These are phyloP conservation scores for Tuber melanosporum DNA, from an alignment of 495 filamentous ascomycete genomes.

Conservation along the genomic window DNA sequence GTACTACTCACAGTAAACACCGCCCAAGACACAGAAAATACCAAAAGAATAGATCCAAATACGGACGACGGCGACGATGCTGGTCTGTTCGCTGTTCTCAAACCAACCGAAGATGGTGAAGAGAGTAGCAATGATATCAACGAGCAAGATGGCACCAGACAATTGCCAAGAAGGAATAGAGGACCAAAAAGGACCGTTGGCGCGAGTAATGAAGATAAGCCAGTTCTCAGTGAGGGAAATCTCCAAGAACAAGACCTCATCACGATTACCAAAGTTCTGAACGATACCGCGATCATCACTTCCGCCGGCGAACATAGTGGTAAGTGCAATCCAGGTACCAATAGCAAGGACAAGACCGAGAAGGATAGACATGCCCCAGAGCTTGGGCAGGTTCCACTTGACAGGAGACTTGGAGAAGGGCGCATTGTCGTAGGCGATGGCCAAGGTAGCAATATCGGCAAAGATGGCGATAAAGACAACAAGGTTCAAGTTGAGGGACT, in stretches of 20 bases:
- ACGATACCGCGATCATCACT: constrained; percentile 62
- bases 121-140: constrained; percentile 74
- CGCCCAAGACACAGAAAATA: constrained; percentile 65
- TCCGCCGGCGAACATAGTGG: constrained; percentile 64
- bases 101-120: constrained; percentile 82
- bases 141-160: constrained; percentile 63
- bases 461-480: constrained; percentile 93
- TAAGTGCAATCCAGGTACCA: constrained; percentile 78
- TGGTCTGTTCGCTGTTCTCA: constrained; percentile 54
- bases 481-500: constrained; percentile 73
- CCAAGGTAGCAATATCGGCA: constrained; percentile 85
- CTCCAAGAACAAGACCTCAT: constrained; percentile 80
- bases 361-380: constrained; percentile 84
- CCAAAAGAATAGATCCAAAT: constrained; percentile 87
- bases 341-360: constrained; percentile 72
- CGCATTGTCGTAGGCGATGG: constrained; percentile 90
- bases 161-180: constrained; percentile 79
- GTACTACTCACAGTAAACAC: constrained; percentile 43
- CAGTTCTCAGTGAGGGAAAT: constrained; percentile 90
- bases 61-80: constrained; percentile 71
- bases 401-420: constrained; percentile 79
- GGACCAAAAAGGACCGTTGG: constrained; percentile 79
- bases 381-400: constrained; percentile 88
- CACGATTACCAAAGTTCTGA: constrained; percentile 74
- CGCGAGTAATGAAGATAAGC: constrained; percentile 93